Conservation (phyloP, 306 rosid species). For the Fagus sylvatica region DNA sequence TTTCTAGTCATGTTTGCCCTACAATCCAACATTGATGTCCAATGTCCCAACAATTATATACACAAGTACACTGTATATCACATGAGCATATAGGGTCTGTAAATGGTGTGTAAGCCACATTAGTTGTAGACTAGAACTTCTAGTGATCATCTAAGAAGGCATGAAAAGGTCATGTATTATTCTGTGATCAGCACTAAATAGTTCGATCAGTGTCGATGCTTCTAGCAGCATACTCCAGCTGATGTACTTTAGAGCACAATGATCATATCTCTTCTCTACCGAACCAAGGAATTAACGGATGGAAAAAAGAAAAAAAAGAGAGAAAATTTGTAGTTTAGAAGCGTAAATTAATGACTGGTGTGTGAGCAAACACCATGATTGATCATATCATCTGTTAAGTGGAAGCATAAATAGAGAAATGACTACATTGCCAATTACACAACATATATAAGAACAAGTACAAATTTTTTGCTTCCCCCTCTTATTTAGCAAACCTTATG, state of each 20-base stretch:
- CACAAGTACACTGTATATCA: background rate
- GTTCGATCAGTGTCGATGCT: no score
- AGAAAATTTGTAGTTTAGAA: background rate
- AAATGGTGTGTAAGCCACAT: no score
- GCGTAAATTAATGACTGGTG: background rate
- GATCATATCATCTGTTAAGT: background rate
- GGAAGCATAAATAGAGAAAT: background rate
- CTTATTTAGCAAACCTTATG: constrained; percentile 72
- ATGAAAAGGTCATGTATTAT: no score
- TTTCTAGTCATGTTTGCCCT: background rate
- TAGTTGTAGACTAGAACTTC: no score
- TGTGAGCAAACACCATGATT: background rate
- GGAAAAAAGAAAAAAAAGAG: background rate
- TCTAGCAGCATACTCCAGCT: no score
- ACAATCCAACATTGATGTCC: background rate
- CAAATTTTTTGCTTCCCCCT: constrained; percentile 24
- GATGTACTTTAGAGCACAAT: no score
- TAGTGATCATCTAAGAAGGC: no score
- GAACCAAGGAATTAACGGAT: background rate
- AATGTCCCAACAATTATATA: background rate
- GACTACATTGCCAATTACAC: constrained; percentile 27
- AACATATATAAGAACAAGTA: constrained; percentile 34
- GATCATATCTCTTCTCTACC: background rate
- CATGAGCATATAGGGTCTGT: no score
- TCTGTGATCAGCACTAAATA: no score